Evolutionary conservation across 2,329 filamentous ascomycete species (phyloP).

Genomic region (Paradendryphiella salina): DNA sequence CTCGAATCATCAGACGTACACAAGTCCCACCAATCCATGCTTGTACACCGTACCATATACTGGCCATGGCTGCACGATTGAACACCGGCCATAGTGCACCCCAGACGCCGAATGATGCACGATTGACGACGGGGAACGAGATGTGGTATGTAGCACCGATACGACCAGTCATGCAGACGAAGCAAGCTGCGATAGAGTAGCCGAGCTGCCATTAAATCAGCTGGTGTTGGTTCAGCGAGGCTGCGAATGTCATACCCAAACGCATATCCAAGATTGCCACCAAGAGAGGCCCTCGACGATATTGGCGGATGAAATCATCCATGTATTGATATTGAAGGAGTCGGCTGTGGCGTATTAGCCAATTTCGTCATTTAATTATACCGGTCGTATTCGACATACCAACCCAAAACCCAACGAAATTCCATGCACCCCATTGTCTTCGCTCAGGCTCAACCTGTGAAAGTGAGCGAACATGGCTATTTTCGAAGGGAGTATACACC

Average conservation of each 20-base stretch:
- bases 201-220: conserved; percentile 55
- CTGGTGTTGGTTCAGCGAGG: not conserved
- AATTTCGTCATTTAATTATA: not conserved
- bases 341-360: conserved; percentile 40
- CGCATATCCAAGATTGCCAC: conserved; percentile 81
- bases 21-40: conserved; percentile 80
- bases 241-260: conserved; percentile 59
- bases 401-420: conserved; percentile 88
- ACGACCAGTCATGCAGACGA: conserved; percentile 72
- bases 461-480: conserved; percentile 8
- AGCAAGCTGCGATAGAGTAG: conserved; percentile 74
- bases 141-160: conserved; percentile 89
- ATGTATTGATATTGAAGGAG: conserved; percentile 67
- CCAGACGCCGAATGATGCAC: conserved; percentile 86
- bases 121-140: conserved; percentile 78
- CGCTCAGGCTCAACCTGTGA: conserved; percentile 70
- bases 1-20: conserved; percentile 83
- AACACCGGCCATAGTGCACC: conserved; percentile 86
- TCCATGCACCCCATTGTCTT: conserved; percentile 83
- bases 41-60: conserved; percentile 87
- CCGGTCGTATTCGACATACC: conserved; percentile 40
- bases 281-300: conserved; percentile 77
- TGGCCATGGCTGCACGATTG: conserved; percentile 84
- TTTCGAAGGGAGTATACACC: not conserved
- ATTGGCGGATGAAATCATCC: conserved; percentile 90